These are phyloP conservation scores for Mycena amicta DNA, from an alignment of 768 basidiomycete species.

Conservation along the genomic window DNA sequence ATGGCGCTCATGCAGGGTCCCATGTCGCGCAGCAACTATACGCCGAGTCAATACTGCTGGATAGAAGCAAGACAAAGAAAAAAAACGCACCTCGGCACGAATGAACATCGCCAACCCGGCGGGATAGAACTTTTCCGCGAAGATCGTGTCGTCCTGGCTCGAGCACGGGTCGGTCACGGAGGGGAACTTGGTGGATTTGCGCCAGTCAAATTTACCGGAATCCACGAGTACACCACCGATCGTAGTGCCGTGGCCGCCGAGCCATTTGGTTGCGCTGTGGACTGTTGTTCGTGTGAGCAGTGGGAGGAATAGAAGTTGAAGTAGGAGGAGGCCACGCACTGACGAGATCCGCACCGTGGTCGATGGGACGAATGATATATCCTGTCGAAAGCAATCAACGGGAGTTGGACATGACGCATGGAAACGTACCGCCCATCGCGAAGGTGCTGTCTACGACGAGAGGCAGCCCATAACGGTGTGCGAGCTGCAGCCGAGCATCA, in stretches of 20 bases:
- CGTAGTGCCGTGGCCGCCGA: constrained; percentile 55
- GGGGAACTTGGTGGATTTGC: constrained; percentile 46
- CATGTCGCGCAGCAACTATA: constrained; percentile 57
- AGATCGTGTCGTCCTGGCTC: constrained; percentile 5
- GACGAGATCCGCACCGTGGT: constrained; percentile 51
- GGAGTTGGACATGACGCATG: no score
- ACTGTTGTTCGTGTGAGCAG: constrained; percentile 27
- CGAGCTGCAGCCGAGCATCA: constrained; percentile 37
- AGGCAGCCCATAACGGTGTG: constrained; percentile 51
- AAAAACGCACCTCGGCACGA: constrained; percentile 3
- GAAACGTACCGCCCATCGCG: constrained; percentile 53
- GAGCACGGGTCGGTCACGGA: constrained; percentile 46
- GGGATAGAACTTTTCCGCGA: constrained; percentile 10
- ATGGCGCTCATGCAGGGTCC: constrained; percentile 71
- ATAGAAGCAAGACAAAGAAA: no score
- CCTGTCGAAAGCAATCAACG: no score
- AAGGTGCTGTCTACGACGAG: constrained; percentile 60
- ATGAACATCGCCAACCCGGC: constrained; percentile 8
- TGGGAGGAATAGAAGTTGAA: constrained; percentile 21
- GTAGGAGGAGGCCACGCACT: neutral
- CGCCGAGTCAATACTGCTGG: no score
- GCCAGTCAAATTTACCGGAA: constrained; percentile 57
- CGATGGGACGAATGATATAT: constrained; percentile 53
- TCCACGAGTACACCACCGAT: constrained; percentile 57
- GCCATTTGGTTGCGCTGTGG: constrained; percentile 63